Evolutionary conservation across 2,329 filamentous ascomycete genomes (phyloP).

Genomic region (Hymenoscyphus infarciens): DNA sequence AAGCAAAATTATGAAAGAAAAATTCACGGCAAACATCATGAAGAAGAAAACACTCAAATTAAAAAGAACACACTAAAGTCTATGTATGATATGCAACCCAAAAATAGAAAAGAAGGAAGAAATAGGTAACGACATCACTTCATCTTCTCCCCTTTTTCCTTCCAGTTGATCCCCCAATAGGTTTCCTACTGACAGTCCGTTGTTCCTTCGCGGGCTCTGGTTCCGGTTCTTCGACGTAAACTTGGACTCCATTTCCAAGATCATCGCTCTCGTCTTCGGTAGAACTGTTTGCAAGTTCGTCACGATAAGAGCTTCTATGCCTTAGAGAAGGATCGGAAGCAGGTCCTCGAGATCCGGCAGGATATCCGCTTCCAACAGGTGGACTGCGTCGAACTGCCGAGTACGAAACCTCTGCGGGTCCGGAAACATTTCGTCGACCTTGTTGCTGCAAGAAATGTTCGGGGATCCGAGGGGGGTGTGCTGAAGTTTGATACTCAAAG

Average conservation of each 20-base stretch:
- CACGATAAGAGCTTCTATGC: conserved; percentile 18
- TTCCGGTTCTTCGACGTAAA: conserved; percentile 27
- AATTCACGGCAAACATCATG: too few species aligned
- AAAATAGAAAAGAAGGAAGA: not conserved
- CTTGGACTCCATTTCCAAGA: conserved; percentile 30
- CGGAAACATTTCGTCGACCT: conserved; percentile 33
- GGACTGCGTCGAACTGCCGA: conserved; percentile 28
- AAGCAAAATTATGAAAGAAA: too few species aligned
- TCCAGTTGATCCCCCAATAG: conserved; percentile 19
- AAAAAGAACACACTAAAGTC: not conserved
- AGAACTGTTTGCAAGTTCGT: conserved; percentile 20
- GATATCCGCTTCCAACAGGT: conserved; percentile 20
- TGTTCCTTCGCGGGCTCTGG: conserved; percentile 15
- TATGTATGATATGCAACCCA: not conserved
- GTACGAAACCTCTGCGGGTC: conserved; percentile 36
- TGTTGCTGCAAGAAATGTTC: conserved; percentile 24
- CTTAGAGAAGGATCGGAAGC: conserved; percentile 25
- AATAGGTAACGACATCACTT: not conserved
- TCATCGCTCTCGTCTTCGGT: conserved; percentile 30
- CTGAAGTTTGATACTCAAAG: conserved; percentile 39
- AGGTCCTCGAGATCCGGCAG: conserved; percentile 21
- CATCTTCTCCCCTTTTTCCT: conserved; percentile 28
- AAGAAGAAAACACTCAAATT: not conserved
- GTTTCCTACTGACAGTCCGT: conserved; percentile 21
- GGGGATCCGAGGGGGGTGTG: conserved; percentile 29